Evolutionary conservation across 2,329 filamentous ascomycete genomes (phyloP).

Genomic region (Pseudocercospora pini-densiflorae): DNA sequence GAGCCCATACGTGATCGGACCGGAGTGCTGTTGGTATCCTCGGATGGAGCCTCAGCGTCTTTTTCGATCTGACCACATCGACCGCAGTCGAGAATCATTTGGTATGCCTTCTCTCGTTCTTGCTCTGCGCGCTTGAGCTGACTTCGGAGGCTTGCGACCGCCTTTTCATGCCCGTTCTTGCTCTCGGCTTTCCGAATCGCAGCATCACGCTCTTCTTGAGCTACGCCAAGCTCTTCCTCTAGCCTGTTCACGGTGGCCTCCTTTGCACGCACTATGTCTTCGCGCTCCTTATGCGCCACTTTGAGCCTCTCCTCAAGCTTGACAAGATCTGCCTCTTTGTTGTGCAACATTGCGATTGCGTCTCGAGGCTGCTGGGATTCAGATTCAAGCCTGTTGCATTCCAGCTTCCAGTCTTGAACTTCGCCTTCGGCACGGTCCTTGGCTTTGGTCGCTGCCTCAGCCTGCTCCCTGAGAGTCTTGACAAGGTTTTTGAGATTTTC

Average conservation of each 20-base stretch:
- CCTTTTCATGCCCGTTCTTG: constrained; percentile 37
- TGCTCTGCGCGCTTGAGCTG: constrained; percentile 37
- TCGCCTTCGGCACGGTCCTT: constrained; percentile 55
- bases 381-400: constrained; percentile 37
- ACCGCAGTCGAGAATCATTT: constrained; percentile 42
- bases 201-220: constrained; percentile 33
- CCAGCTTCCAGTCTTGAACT: constrained; percentile 42
- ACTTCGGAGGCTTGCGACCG: constrained; percentile 34
- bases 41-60: constrained; percentile 21
- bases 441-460: constrained; percentile 59
- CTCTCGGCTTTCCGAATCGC: constrained; percentile 29
- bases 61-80: constrained; percentile 34
- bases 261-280: constrained; percentile 15
- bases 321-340: constrained; percentile 23
- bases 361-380: constrained; percentile 29
- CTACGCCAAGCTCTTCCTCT: not conserved
- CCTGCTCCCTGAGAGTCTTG: constrained; percentile 57
- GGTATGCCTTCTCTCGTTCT: constrained; percentile 41
- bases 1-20: constrained; percentile 30
- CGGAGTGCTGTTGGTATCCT: constrained; percentile 22
- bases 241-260: constrained; percentile 8
- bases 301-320: constrained; percentile 40
- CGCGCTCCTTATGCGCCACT: constrained; percentile 33
- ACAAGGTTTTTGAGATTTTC: constrained; percentile 61
- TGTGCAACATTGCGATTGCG: constrained; percentile 27